A percentile compares a stretch with the other conserved stretches of the same genome.
Evolutionary conservation across 768 basidiomycete species (phyloP).

Genomic region (Termitomyces sp.): DNA sequence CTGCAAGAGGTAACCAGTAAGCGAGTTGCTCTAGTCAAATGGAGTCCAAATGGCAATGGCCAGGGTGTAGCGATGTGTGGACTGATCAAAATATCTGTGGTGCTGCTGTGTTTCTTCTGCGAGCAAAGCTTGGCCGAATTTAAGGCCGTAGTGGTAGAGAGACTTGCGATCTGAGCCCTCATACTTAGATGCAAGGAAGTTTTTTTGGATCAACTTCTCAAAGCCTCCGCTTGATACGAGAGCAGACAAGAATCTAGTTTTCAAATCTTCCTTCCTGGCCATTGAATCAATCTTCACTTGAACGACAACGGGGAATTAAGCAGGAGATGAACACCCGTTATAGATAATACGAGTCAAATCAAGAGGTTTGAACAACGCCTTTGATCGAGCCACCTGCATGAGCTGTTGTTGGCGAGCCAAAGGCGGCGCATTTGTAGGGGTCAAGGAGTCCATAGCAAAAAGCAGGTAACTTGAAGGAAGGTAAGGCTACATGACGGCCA

Average conservation of each 20-base stretch:
- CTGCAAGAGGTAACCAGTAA: slow-evolving; percentile 20
- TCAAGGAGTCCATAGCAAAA: background rate
- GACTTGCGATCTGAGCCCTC: slow-evolving; percentile 15
- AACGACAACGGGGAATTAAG: background rate
- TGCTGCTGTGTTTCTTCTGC: slow-evolving; percentile 15
- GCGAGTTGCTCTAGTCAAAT: slow-evolving; percentile 19
- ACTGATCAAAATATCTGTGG: slow-evolving; percentile 13
- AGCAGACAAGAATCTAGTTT: slow-evolving; percentile 4
- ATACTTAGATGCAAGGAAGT: slow-evolving; percentile 15
- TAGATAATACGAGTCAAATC: slow-evolving; percentile 15
- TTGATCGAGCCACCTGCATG: slow-evolving; percentile 12
- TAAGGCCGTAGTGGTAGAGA: slow-evolving; percentile 21
- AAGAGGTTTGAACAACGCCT: slow-evolving; percentile 11
- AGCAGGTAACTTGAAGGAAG: background rate
- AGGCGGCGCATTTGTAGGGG: background rate
- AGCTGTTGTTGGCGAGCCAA: slow-evolving; percentile 11
- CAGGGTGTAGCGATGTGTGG: slow-evolving; percentile 14
- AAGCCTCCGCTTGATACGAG: slow-evolving; percentile 14
- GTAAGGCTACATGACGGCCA: background rate
- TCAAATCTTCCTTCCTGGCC: slow-evolving; percentile 6
- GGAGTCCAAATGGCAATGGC: slow-evolving; percentile 21
- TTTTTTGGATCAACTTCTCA: slow-evolving; percentile 5
- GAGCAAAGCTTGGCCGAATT: slow-evolving; percentile 16
- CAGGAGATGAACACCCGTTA: slow-evolving; percentile 7
- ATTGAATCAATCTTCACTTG: too few relatives aligned